Evolutionary conservation across 2,329 filamentous ascomycete genomes (phyloP).

Genomic region (Waltergamsia citrina): DNA sequence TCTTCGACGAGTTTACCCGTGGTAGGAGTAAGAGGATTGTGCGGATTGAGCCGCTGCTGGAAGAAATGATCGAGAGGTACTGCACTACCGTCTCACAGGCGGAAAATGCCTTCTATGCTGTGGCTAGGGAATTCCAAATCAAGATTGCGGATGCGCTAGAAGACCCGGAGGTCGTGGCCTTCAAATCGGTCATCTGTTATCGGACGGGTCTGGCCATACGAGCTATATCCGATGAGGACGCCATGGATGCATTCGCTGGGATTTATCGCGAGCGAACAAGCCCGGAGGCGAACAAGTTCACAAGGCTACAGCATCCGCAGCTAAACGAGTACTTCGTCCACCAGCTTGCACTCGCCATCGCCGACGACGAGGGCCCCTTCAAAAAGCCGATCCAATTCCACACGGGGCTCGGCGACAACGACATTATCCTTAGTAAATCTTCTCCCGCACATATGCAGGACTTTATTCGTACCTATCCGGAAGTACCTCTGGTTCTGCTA

Average conservation of each 20-base stretch:
- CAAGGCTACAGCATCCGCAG: conserved; percentile 49
- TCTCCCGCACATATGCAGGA: conserved; percentile 69
- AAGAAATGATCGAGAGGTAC: conserved; percentile 44
- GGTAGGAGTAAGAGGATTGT: conserved; percentile 64
- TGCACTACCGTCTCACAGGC: conserved; percentile 18
- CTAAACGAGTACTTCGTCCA: conserved; percentile 65
- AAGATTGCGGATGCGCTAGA: conserved; percentile 46
- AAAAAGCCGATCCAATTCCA: conserved; percentile 78
- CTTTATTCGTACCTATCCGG: conserved; percentile 60
- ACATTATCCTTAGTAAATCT: conserved; percentile 58
- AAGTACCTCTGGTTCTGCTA: conserved; percentile 66
- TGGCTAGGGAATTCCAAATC: conserved; percentile 23
- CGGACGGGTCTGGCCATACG: conserved; percentile 59
- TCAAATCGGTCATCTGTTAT: conserved; percentile 80
- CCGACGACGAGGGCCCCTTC: conserved; percentile 21
- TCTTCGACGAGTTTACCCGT: conserved; percentile 57
- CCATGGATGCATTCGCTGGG: conserved; percentile 24
- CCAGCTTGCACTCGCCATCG: conserved; percentile 48
- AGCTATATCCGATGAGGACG: conserved; percentile 29
- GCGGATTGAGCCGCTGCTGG: conserved; percentile 65
- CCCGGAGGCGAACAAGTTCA: conserved; percentile 21
- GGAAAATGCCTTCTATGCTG: conserved; percentile 17
- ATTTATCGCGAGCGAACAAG: conserved; percentile 18
- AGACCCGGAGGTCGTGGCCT: conserved; percentile 56
- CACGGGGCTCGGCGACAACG: conserved; percentile 72